These are phyloP conservation scores for Aleurites moluccanus DNA, from an alignment of 441 rosid species.

Conservation along the genomic window DNA sequence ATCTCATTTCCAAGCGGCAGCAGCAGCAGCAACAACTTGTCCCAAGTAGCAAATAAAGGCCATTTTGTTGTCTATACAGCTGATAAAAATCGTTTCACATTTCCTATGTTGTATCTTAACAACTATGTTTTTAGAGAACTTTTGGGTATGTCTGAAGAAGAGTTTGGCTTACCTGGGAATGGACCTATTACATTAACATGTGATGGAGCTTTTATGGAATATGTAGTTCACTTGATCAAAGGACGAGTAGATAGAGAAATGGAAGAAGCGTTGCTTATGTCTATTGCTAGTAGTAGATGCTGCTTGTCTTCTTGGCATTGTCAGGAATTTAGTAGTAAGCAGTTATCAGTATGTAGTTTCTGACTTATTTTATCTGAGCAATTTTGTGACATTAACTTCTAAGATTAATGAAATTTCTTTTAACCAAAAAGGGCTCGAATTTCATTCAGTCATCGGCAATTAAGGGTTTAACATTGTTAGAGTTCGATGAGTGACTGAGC, in stretches of 20 bases:
- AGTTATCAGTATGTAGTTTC: slow-evolving; percentile 19
- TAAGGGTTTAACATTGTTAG: too few relatives aligned
- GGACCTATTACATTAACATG: slow-evolving; percentile 40
- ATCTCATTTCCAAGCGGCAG: slow-evolving; percentile 24
- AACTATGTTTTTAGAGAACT: slow-evolving; percentile 15
- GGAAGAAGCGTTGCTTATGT: slow-evolving; percentile 28
- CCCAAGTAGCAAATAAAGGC: slow-evolving; percentile 33
- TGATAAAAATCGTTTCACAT: slow-evolving; percentile 27
- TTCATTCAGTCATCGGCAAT: too few relatives aligned
- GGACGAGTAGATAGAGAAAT: slow-evolving; percentile 11
- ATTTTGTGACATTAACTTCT: slow-evolving; percentile 1
- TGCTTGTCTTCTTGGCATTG: neutral
- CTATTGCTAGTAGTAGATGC: slow-evolving; percentile 8
- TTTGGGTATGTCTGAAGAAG: slow-evolving; percentile 29
- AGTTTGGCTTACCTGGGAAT: slow-evolving; percentile 27
- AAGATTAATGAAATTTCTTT: too few relatives aligned
- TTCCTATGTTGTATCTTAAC: slow-evolving; percentile 25
- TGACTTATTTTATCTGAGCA: neutral
- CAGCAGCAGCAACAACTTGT: slow-evolving; percentile 6
- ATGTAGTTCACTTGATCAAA: slow-evolving; percentile 24
- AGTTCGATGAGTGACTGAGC: too few relatives aligned
- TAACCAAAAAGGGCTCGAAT: too few relatives aligned
- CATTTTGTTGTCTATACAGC: slow-evolving; percentile 38
- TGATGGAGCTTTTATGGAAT: slow-evolving; percentile 34
- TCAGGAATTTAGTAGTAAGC: slow-evolving; percentile 16